phyloP scores from a whole-genome alignment of 306 rosid genomes.

The Pterocarpus santalinus region DNA sequence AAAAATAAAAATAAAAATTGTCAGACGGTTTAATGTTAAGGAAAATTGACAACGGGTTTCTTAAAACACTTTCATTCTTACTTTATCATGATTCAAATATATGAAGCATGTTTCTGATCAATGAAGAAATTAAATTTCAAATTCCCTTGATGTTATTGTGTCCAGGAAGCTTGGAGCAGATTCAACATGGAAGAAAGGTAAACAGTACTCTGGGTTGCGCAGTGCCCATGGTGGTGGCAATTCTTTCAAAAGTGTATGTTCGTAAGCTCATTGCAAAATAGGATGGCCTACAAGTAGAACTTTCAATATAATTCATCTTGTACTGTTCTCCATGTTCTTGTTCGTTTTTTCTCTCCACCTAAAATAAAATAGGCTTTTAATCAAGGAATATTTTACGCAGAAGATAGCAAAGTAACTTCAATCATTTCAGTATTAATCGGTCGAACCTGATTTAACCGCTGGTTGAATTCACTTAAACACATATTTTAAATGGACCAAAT shows the following conservation, averaged over 20 bases:
- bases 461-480: background rate
- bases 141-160: conserved; percentile 1
- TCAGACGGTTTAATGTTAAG: background rate
- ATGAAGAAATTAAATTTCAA: conserved; percentile 3
- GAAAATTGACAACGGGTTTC: background rate
- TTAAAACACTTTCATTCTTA: background rate
- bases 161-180: conserved; percentile 95
- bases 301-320: conserved; percentile 21
- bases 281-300: conserved; percentile 25
- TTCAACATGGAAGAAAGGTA: conserved; percentile 89
- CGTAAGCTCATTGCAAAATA: conserved; percentile 21
- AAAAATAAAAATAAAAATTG: too few relatives aligned
- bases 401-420: conserved; percentile 21
- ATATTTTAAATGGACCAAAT: too few relatives aligned
- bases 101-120: background rate
- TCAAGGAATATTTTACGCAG: conserved; percentile 16
- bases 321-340: background rate
- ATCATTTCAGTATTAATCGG: background rate
- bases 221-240: conserved; percentile 13
- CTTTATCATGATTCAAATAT: background rate
- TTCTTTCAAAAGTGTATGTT: conserved; percentile 33
- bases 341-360: background rate
- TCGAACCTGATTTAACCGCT: background rate
- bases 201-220: background rate
- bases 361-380: background rate